Base-by-base conservation (phyloP, 2,329 filamentous ascomycete species). In the Cyanodermella asteris region DNA sequence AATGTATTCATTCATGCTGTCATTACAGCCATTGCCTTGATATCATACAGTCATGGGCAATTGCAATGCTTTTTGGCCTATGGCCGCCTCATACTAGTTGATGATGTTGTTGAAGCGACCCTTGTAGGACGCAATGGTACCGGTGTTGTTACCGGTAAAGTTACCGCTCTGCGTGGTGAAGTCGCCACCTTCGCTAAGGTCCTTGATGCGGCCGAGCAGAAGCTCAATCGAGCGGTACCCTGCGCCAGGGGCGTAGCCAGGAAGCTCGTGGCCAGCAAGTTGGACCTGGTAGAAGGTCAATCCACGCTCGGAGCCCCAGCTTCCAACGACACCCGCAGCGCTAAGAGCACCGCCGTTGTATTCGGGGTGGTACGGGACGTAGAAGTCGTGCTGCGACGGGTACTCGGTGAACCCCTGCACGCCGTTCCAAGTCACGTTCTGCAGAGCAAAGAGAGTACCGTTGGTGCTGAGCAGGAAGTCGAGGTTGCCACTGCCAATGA, bases 351-450 rank as follows among this genome's bases (percentile, higher is more conserved):
- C 33, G 26, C 10, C 23, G 28, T 51, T 50, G 31, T 45, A 50
- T 29, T 50, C 48, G 1, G 47, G 46, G 34, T 56, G 50, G 36
- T 52, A 52, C 0, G 55, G 53, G 1, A 45, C 45, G 31, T 51
- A 56, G 21, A 58, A 46, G 2, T 41, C 40, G 4, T 34, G 44
- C n/a, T n/a, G n/a, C 11, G 32, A 37, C 0, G 57, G 56, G 13
- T 49, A 47, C 5, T 38, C 28, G 13, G 53, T 46, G 21, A 62
- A 49, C 7, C 57, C 57, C 24, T 56, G 51, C 3, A 38, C 31
- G 10, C 57, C 56, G 35, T 56, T 51, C 55, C 56, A 61, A 3
- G 57, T 62, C 45, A 61, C 52, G 40, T 62, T 62, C 37, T 62
- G 56, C 18, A 64, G 44, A 4, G 54, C 50, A 12, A 63, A 44